Base-by-base conservation (phyloP, 2,329 filamentous ascomycete genomes). In the Sporothrix dimorphospora region DNA sequence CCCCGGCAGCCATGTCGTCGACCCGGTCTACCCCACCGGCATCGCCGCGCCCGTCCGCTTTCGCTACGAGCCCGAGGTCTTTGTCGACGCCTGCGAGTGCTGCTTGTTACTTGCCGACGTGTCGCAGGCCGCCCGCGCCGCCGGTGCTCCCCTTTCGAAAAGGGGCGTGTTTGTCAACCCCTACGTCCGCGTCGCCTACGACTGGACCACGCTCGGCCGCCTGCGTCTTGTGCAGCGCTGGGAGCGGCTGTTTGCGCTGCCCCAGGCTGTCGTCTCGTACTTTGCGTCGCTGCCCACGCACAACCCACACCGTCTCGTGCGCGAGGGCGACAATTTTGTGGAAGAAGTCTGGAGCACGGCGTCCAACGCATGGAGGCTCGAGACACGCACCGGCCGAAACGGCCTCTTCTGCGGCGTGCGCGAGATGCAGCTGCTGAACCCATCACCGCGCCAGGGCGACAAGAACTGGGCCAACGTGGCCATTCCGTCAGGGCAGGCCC, bases 121-220 rank as follows among this genome's bases (percentile, higher is more conserved):
- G n/a, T 75, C 81, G 2, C 77, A 77, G 61, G 80, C 77, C 2
- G 82, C 81, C n/a, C 81, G 78, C 14, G 78, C 77, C 70, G 79
- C 69, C 1, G 81, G 79, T 38, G 80, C 79, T 1, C 76, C 78
- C 11, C n/a, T 16, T 1, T 6, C 51, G 11, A 83, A 87, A 51
- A 85, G 86, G 0, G 89, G 88, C 1, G 89, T 93, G 69, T 94
- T 88, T 77, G 88, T 94, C 83, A 94, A 94, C 77, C 92, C 92
- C 0, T 94, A 88, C 77, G 87, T 94, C 57, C 88, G 92, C 30
- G 90, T 92, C 4, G 89, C 91, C 1, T 94, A 94, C 78, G 85
- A 87, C 63, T 80, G 83, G 40, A 78, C 78, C 4, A 88, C 89
- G 0, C 83, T 92, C 9, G 81, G 81, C 0, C 90, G 88, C 86